Evolutionary conservation across 108 stramenopile species (phyloP), one percentile per base, ranked within the genome.

Genomic region (Cylindrotheca closterium): DNA sequence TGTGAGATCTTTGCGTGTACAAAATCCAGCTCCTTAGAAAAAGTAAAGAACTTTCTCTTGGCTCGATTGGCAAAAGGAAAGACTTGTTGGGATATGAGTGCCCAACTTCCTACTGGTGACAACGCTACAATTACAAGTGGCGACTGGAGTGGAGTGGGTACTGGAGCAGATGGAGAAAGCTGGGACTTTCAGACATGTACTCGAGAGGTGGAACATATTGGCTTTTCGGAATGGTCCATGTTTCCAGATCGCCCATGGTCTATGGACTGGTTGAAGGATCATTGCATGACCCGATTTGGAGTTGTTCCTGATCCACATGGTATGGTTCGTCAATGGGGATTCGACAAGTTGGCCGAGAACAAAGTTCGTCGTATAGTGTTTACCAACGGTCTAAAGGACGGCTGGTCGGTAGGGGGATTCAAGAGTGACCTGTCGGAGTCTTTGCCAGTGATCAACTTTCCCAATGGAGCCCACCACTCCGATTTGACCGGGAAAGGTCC

Each of bases 131-230:
- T 93, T 37, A 56, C 80, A n/a, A 72, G 77, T 21, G 86, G 86
- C 12, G 86, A 89, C 71, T 93, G 91, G 88, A 83, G 80, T 22
- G 93, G 93, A 24, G 89, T 85, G n/a, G 93, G 93, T 12, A 79
- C 82, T 33, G 87, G 87, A 10, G 53, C 58, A 17, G 65, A 79
- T 59, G 93, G 89, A 12, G 76, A 89, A 55, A 82, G 77, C 49
- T 94, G 89, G 89, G 73, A 74, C 54, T 67, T 60, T 33, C 73
- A 74, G 53, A 74, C 73, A 24, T 91, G 89, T 61, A 79, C 85
- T 0, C 51, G 60, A 22, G 47, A 84, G 26, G 77, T 90, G 2
- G 85, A 85, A 63, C 70, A 71, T 17, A 88, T 90, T 50, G 88
- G 86, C 17, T 82, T 91, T 58, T 63, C 74, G 1, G 52, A 74